Base-by-base conservation (phyloP, 495 filamentous ascomycete genomes). In the Penicillium psychrofluorescens region DNA sequence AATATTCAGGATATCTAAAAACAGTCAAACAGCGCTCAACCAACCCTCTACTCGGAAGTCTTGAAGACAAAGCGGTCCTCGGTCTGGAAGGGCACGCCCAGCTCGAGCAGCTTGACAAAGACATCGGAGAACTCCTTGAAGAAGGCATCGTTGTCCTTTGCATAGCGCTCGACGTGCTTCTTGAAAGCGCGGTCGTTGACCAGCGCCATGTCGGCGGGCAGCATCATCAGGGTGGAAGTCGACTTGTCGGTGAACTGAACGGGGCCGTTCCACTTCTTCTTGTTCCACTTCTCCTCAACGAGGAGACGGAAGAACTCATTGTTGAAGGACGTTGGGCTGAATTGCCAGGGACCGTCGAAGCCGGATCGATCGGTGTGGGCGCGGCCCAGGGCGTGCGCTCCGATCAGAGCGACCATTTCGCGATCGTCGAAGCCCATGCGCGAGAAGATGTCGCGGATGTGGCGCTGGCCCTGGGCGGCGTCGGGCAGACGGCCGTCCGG, bases 381-480 rank as follows among this genome's bases (percentile, higher is more conserved):
- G 35, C 92, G 83, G 35, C 92, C 92, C 9, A 98, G 76, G 13
- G 92, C 89, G 74, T 98, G 92, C 30, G 88, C 92, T 48, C 92
- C 92, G 28, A 72, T 69, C 45, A 98, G 75, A 28, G 92, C 92
- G 29, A 96, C 90, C 55, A 96, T 96, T 67, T 98, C 91, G 39
- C 83, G 85, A 71, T 98, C 92, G 66, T 94, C 83, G 77, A 98
- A 98, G 46, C 92, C 92, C 90, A 96, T 96, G 63, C 91, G 88
- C 64, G 79, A 77, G 77, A 98, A 98, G 75, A 98, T 86, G 66
- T 81, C 80, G 45, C 92, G 85, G 59, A 98, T 75, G 69, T 98
- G 92, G 48, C 77, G 74, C 45, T 84, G 78, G 48, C 77, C 85
- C 75, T 96, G 81, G 50, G 79, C 49, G 39, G 77, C 92, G 61